Evolutionary conservation across 371 early-diverging fungal species (phyloP), one percentile per base, ranked within the genome.

Genomic region (Capniomyces stellatus): DNA sequence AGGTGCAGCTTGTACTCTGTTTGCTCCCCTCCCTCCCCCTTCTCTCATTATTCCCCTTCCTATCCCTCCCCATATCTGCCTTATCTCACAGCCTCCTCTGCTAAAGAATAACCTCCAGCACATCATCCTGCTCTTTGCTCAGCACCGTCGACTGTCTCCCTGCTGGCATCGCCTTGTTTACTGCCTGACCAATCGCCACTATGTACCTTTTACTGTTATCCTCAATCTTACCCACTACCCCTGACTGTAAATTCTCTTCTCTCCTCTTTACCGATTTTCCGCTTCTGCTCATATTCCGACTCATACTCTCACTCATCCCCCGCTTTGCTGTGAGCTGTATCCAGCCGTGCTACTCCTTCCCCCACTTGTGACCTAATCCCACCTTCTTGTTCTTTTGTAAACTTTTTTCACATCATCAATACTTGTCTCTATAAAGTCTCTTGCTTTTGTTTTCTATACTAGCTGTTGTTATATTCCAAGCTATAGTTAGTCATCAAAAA

Each of bases 61-160:
- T 46, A 28, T 54, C 52, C 29, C 29, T 49, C 21, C 49, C 55
- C 0, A 29, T 29, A 2, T 60, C 61, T 24, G 58, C 58, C 40
- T 60, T 35, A 62, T 91, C 87, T 47, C 83, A 79, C 54, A 76
- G 79, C 56, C 74, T 74, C 51, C 96, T 75, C 46, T 92, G 92
- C 53, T 76, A 75, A 61, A 91, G 77, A 56, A 95, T 80, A 19
- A 93, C 91, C 57, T 93, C 92, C 23, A 92, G 64, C 1, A 90
- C 89, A 55, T 79, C 78, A 43, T 83, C 83, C n/a, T 79, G 75
- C 24, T 82, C 77, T 27, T 66, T 71, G 42, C 85, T 73, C 55
- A 82, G 72, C 52, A 73, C 69, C 18, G 58, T 57, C 55, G 53
- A 52, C 19, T 12, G 39, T 31, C 71, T 70, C 8, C 75, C 68